Base-by-base conservation (phyloP, 1,284 basidiomycete genomes). In the Limonomyces culmigenus region DNA sequence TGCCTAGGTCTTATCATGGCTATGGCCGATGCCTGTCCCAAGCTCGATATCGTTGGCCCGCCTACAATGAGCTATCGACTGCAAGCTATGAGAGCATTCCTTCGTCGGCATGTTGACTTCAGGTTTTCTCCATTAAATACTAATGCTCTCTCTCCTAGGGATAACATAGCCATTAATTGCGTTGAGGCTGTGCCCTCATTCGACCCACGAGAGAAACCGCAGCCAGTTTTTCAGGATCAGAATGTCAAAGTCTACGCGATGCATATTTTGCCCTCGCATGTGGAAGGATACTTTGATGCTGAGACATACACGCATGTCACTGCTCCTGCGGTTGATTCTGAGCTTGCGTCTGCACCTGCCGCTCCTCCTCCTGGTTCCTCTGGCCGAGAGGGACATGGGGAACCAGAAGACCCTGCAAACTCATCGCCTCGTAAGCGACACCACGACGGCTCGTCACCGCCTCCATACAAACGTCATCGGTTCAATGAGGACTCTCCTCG, bases 1-100 rank as follows among this genome's bases (percentile, higher is more conserved):
- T n/a, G n/a, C 34, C 18, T 18, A 81, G 87, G 87, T 2, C 52
- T 87, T 13, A 49, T 89, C 31, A 89, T 93, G 87, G 74, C 74
- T 2, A 61, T 83, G 41, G 81, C 84, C 4, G 88, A 92, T 53
- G 66, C 69, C 2, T 66, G 74, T 27, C 54, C 58, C 18, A 58
- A 63, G 29, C 39, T 92, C 23, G 56, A 69, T 19, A 49, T 92
- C 15, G 58, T 72, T 21, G 89, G 87, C 4, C 87, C 87, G 1
- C 64, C 64, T 5, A 84, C 83, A 17, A 53, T 81, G 15, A 52
- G 64, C 15, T 83, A 89, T 48, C 66, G 65, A 36, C 49, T 92
- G 27, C 80, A 83, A 11, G 70, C 80, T 1, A 74, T 74, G 67
- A 65, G 80, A 5, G 52, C 58, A 21, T 80, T 70, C 45, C 62